Percentiles rank a stretch among this genome's conserved stretches.
phyloP scores from a whole-genome alignment of 1,284 basidiomycete genomes.

The Macrocystidia cucumis region DNA sequence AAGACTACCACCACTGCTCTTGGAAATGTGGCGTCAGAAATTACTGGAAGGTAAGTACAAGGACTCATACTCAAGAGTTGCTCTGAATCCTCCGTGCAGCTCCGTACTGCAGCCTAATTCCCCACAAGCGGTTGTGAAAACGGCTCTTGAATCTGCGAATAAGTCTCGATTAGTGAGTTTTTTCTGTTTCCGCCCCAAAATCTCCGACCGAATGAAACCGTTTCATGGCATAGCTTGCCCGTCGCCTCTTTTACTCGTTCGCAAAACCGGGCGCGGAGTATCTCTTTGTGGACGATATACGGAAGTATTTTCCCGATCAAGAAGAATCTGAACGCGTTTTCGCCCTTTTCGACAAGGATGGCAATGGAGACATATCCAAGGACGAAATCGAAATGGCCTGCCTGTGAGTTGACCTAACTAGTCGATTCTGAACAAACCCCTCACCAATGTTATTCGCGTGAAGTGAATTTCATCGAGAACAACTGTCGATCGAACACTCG shows the following conservation, averaged over 20 bases:
- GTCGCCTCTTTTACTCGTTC: conserved; percentile 87
- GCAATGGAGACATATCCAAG: conserved; percentile 76
- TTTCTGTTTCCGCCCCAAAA: neutral
- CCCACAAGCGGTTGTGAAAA: conserved; percentile 75
- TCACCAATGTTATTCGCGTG: neutral
- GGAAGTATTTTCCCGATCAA: conserved; percentile 59
- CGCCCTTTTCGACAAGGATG: conserved; percentile 74
- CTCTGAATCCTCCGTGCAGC: conserved; percentile 28
- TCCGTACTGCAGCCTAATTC: conserved; percentile 86
- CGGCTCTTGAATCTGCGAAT: conserved; percentile 72
- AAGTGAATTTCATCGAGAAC: conserved; percentile 79
- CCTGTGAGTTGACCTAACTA: conserved; percentile 34
- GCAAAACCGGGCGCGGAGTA: conserved; percentile 51
- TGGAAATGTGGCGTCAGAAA: conserved; percentile 71
- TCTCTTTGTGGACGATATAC: conserved; percentile 67
- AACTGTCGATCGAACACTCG: conserved; percentile 77
- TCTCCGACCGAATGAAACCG: conserved; percentile 8
- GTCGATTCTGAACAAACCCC: conserved; percentile 5
- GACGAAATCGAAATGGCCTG: conserved; percentile 73
- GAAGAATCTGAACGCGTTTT: conserved; percentile 67
- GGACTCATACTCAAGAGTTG: conserved; percentile 1
- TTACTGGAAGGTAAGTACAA: conserved; percentile 49
- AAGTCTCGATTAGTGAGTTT: conserved; percentile 67
- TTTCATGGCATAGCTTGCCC: conserved; percentile 49
- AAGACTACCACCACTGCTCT: conserved; percentile 80